These are phyloP conservation scores for Mycena vitilis DNA, from an alignment of 768 basidiomycete genomes.

Conservation along the genomic window DNA sequence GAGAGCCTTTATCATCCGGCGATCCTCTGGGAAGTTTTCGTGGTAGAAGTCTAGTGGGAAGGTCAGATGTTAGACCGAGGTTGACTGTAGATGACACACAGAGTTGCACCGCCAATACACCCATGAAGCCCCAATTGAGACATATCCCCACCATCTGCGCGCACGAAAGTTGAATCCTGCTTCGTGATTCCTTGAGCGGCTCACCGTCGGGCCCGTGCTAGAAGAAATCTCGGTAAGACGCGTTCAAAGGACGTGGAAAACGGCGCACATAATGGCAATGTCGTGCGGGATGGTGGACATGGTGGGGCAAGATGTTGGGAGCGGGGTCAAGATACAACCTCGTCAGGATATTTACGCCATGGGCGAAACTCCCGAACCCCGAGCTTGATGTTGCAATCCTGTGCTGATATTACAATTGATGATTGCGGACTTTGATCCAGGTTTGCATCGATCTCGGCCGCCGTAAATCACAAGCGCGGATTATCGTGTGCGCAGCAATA, in stretches of 20 bases:
- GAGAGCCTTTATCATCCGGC: constrained; percentile 14
- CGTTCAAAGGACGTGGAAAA: not conserved
- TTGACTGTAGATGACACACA: not conserved
- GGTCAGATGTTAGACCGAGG: not conserved
- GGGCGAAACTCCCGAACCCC: no score
- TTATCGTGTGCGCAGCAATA: no score
- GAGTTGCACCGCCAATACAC: constrained; percentile 14
- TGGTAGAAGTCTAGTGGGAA: constrained; percentile 11
- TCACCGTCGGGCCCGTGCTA: constrained; percentile 26
- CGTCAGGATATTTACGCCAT: not conserved
- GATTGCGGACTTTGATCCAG: no score
- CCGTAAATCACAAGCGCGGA: no score
- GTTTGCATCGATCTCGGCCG: no score
- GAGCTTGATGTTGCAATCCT: no score
- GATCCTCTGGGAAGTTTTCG: constrained; percentile 16
- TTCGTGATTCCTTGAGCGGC: not conserved
- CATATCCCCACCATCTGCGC: constrained; percentile 23
- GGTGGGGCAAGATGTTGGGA: not conserved
- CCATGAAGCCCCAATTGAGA: constrained; percentile 32
- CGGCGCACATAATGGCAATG: constrained; percentile 22
- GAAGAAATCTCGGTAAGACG: not conserved
- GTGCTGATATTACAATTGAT: no score
- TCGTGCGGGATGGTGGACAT: constrained; percentile 20
- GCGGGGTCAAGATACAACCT: not conserved
- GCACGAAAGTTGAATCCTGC: not conserved